These are phyloP conservation scores for Bipolaris cookei DNA, from an alignment of 2,329 filamentous ascomycete species.

Conservation along the genomic window DNA sequence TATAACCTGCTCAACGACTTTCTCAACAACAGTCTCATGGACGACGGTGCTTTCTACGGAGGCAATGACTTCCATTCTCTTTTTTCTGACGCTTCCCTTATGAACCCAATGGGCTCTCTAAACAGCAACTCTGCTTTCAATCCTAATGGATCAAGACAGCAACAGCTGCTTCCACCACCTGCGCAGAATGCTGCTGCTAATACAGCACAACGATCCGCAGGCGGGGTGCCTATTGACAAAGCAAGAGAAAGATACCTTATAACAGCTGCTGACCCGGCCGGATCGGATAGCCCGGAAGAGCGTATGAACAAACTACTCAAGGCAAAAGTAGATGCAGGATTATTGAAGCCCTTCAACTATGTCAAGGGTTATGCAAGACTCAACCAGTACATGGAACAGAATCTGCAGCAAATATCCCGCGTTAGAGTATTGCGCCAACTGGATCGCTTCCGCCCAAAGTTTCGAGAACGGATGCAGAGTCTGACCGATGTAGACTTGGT, in stretches of 20 bases:
- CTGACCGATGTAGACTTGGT: conserved; percentile 94
- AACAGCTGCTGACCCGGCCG: conserved; percentile 92
- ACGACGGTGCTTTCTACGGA: conserved; percentile 62
- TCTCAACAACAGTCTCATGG: conserved; percentile 86
- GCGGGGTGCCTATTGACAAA: conserved; percentile 69
- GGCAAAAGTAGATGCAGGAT: conserved; percentile 93
- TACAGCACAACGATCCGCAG: conserved; percentile 66
- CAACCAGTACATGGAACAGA: conserved; percentile 87
- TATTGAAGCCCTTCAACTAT: conserved; percentile 97
- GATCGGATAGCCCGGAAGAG: conserved; percentile 83
- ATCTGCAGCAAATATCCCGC: conserved; percentile 81
- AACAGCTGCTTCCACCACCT: conserved; percentile 50
- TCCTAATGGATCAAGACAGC: conserved; percentile 56
- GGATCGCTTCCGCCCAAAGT: conserved; percentile 92
- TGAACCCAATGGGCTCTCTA: conserved; percentile 52
- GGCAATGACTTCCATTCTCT: conserved; percentile 57
- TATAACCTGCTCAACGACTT: conserved; percentile 98
- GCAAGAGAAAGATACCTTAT: conserved; percentile 90
- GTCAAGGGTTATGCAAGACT: conserved; percentile 93
- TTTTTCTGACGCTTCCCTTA: conserved; percentile 65
- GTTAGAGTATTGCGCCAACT: conserved; percentile 91
- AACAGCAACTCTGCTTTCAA: conserved; percentile 41
- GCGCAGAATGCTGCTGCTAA: conserved; percentile 57
- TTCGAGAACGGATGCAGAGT: conserved; percentile 90
- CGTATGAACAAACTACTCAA: conserved; percentile 93